phyloP scores from a whole-genome alignment of 352 stramenopile species.

The Halophytophthora polymorphica region DNA sequence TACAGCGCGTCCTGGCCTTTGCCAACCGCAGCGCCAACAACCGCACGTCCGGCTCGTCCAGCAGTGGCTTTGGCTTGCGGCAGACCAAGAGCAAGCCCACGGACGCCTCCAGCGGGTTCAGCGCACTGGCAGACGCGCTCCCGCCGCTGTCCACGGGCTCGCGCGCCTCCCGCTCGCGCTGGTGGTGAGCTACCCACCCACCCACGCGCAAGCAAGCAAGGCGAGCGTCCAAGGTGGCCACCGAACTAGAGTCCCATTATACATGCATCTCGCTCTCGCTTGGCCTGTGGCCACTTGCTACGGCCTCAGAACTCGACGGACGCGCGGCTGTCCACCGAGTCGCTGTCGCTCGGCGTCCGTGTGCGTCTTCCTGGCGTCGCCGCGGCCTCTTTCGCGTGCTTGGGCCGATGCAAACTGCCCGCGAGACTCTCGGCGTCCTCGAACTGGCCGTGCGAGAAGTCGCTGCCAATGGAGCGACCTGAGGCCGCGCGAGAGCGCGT shows the following conservation, averaged over 20 bases:
- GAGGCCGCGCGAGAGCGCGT: slow-evolving; percentile 10
- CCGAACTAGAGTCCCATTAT: slow-evolving; percentile 35
- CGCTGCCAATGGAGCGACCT: slow-evolving; percentile 27
- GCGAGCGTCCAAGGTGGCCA: slow-evolving; percentile 10
- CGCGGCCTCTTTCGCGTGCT: slow-evolving; percentile 5
- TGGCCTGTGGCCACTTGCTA: too few species aligned
- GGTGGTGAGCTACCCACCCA: slow-evolving; percentile 23
- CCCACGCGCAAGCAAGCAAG: too few species aligned
- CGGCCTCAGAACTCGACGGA: slow-evolving; percentile 60
- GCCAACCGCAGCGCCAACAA: slow-evolving; percentile 29
- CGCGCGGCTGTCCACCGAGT: slow-evolving; percentile 26
- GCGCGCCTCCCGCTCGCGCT: slow-evolving; percentile 17
- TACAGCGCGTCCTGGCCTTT: slow-evolving; percentile 62
- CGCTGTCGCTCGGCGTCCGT: slow-evolving; percentile 14
- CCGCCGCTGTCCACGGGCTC: slow-evolving; percentile 28
- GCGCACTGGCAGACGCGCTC: slow-evolving; percentile 6
- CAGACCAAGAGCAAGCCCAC: slow-evolving; percentile 42
- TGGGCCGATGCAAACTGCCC: slow-evolving; percentile 1
- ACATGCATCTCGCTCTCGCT: too few species aligned
- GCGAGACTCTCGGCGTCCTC: slow-evolving; percentile 34
- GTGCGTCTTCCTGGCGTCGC: slow-evolving; percentile 3
- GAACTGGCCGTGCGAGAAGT: slow-evolving; percentile 44
- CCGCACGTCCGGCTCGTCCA: slow-evolving; percentile 16
- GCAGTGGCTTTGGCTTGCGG: slow-evolving; percentile 33
- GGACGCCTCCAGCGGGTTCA: slow-evolving; percentile 11